A percentile compares a stretch with the other conserved stretches of the same genome.
Conservation (phyloP, 2,329 filamentous ascomycete genomes). For the Fusarium sp. region DNA sequence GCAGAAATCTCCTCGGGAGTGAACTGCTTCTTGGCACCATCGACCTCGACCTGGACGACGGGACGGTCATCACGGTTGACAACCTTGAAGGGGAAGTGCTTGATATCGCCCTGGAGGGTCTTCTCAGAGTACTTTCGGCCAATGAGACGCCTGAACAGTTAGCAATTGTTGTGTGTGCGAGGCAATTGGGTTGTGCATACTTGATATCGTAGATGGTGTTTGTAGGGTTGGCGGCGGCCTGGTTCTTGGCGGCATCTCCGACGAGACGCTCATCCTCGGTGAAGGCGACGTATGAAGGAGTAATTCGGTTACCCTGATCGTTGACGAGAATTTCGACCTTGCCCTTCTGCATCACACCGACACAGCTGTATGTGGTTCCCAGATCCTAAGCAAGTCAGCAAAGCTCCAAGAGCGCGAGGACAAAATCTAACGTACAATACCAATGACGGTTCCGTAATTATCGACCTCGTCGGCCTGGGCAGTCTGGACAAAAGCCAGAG, state of each 20-base stretch:
- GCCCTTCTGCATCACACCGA: constrained; percentile 95
- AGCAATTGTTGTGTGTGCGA: constrained; percentile 19
- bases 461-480: constrained; percentile 82
- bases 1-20: constrained; percentile 86
- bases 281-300: constrained; percentile 94
- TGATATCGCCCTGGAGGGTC: constrained; percentile 92
- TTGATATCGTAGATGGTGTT: constrained; percentile 88
- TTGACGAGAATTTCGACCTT: constrained; percentile 97
- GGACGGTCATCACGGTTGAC: constrained; percentile 92
- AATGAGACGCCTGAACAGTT: constrained; percentile 78
- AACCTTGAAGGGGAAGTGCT: constrained; percentile 99
- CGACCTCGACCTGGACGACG: constrained; percentile 81
- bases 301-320: constrained; percentile 97
- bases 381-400: constrained; percentile 70
- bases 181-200: constrained; percentile 68
- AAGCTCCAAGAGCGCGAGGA: background rate
- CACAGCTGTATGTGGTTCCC: constrained; percentile 90
- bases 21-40: constrained; percentile 77
- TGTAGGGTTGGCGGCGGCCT: constrained; percentile 84
- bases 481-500: constrained; percentile 86
- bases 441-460: constrained; percentile 89
- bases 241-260: constrained; percentile 97
- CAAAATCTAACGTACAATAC: constrained; percentile 76
- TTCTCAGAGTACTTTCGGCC: constrained; percentile 87
- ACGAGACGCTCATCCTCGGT: constrained; percentile 97